Base-by-base conservation (phyloP, 345 rosid genomes). In the Iberis pinnata region DNA sequence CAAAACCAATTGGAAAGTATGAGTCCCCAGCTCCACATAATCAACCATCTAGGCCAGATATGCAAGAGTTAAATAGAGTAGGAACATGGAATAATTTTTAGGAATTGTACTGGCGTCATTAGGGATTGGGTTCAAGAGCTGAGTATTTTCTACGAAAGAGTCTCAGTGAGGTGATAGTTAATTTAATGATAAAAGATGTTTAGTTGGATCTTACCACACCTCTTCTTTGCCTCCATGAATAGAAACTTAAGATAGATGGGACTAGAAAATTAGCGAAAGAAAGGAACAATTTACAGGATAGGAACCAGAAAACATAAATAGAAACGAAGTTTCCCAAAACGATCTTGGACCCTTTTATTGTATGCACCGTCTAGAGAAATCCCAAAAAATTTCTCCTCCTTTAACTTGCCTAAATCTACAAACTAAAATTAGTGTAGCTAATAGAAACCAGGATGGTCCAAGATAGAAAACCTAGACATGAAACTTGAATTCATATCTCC, bases 191-290 rank as follows among this genome's bases (percentile, higher is more conserved):
- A 36, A n/a, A 22, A 39, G 43, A 43, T 16, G 41, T 19, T 16
- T 50, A 50, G 42, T 50, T 50, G 32, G 65, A 49, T 50, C 51
- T 41, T 29, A 39, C 56, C 40, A 48, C n/a, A 40, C 38, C 26
- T 8, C 26, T 54, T 39, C 16, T 54, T 53, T 25, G 16, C 58
- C 17, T 41, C 60, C 26, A 26, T 26, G 37, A 11, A 40, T 7
- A 17, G 7, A 60, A 49, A 13, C 24, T 40, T 12, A 18, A 49
- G 17, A 60, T 27, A 49, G 11, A n/a, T n/a, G n/a, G 41, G 32
- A 49, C 20, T 13, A 18, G 41, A 60, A 49, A n/a, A n/a, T n/a
- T n/a, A n/a, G n/a, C n/a, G n/a, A n/a, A n/a, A n/a, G n/a, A n/a
- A n/a, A n/a, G n/a, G n/a, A n/a, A n/a, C 32, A 18, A 18, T 8